Evolutionary conservation across 495 filamentous ascomycete genomes (phyloP).

Genomic region (Rhypophila decipiens): DNA sequence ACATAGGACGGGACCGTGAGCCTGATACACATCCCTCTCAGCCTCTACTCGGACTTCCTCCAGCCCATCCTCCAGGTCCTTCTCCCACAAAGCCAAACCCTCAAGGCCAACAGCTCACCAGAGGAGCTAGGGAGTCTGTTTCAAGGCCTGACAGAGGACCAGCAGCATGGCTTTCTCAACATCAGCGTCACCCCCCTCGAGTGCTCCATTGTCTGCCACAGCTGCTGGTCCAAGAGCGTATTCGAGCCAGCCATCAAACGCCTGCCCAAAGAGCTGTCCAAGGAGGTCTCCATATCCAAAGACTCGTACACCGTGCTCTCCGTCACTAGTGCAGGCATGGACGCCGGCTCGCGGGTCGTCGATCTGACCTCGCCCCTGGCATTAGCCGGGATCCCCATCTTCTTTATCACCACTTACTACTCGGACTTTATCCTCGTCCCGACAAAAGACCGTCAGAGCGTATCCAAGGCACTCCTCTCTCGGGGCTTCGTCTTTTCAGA

Average conservation of each 20-base stretch:
- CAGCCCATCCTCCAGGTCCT: conserved; percentile 81
- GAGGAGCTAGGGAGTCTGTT: conserved; percentile 22
- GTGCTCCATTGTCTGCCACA: conserved; percentile 86
- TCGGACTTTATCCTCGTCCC: conserved; percentile 95
- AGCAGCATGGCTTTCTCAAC: conserved; percentile 78
- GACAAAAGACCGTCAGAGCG: conserved; percentile 58
- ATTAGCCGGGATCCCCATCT: conserved; percentile 88
- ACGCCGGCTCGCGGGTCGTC: conserved; percentile 88
- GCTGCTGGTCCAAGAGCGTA: conserved; percentile 59
- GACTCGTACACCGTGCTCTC: conserved; percentile 85
- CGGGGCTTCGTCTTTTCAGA: conserved; percentile 73
- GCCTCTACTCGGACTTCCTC: conserved; percentile 73
- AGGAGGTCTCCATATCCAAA: conserved; percentile 62
- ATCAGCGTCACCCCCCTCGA: conserved; percentile 88
- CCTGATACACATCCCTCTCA: conserved; percentile 84
- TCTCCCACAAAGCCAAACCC: conserved; percentile 50
- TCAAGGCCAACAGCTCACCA: conserved; percentile 1
- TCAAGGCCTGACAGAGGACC: conserved; percentile 37
- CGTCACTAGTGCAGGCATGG: conserved; percentile 79
- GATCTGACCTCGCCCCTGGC: conserved; percentile 89
- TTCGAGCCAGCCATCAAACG: conserved; percentile 64
- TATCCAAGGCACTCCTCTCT: conserved; percentile 69
- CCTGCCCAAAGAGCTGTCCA: conserved; percentile 38
- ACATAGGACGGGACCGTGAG: conserved; percentile 76
- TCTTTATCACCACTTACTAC: conserved; percentile 98